A percentile compares a stretch with the other conserved stretches of the same genome.
These are phyloP conservation scores for Coemansia sp. DNA, from an alignment of 192 early-diverging fungal genomes.

Conservation along the genomic window DNA sequence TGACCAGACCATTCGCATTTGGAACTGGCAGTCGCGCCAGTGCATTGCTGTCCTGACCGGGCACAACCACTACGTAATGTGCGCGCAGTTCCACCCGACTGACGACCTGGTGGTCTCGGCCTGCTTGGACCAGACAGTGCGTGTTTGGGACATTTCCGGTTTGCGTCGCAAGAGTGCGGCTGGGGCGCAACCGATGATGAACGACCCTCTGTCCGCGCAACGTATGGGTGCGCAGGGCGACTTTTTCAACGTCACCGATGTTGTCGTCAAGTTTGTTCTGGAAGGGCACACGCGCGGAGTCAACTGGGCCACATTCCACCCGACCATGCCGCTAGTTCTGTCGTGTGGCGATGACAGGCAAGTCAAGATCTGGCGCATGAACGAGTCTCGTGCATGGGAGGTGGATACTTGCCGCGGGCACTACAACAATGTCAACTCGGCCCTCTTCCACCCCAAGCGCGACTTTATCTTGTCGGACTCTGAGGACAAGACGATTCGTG, in stretches of 20 bases:
- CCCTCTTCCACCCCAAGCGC: conserved; percentile 94
- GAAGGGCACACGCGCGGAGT: conserved; percentile 97
- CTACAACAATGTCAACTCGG: conserved; percentile 94
- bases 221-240: conserved; percentile 75
- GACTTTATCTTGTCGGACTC: conserved; percentile 92
- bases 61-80: conserved; percentile 99
- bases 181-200: conserved; percentile 46
- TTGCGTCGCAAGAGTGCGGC: conserved; percentile 55
- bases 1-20: conserved; percentile 99
- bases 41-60: conserved; percentile 97
- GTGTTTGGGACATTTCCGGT: conserved; percentile 99
- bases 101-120: conserved; percentile 96
- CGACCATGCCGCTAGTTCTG: conserved; percentile 92
- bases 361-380: conserved; percentile 99
- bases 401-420: conserved; percentile 99
- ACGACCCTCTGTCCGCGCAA: conserved; percentile 39
- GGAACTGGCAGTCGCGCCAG: conserved; percentile 99
- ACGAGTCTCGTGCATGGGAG: conserved; percentile 98
- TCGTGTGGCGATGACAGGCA: conserved; percentile 97
- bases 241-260: conserved; percentile 95
- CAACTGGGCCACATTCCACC: conserved; percentile 98
- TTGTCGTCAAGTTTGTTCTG: conserved; percentile 95
- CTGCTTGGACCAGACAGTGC: conserved; percentile 93
- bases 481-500: conserved; percentile 96
- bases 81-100: conserved; percentile 96